Conservation (phyloP, 176 grass and related monocot species). For the Saccharum spontaneum region DNA sequence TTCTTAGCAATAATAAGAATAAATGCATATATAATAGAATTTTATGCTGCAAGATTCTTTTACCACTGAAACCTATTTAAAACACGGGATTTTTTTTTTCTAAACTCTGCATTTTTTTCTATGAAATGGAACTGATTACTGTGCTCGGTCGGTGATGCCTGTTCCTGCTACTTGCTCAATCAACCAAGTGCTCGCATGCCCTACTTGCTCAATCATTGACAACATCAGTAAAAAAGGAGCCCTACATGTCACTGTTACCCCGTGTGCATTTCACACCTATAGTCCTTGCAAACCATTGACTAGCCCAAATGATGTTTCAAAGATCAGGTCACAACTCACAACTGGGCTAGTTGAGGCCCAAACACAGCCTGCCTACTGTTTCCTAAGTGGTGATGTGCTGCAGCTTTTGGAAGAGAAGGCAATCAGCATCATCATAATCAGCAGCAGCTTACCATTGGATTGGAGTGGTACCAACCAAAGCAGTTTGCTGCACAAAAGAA, state of each 20-base stretch:
- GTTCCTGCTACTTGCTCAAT: no score
- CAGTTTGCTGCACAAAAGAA: no score
- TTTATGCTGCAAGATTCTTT: neutral
- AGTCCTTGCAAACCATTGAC: neutral
- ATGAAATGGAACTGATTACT: no score
- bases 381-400: neutral
- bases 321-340: neutral
- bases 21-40: neutral
- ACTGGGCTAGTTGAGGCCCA: neutral
- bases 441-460: no score
- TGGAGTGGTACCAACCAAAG: no score
- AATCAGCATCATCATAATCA: no score
- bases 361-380: neutral
- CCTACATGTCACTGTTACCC: neutral
- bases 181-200: no score
- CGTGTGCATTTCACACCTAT: neutral
- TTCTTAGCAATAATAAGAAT: neutral
- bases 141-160: no score
- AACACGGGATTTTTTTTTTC: no score
- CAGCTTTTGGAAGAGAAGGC: no score
- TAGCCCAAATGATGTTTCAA: neutral
- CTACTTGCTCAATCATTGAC: neutral
- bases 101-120: no score
- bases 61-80: neutral
- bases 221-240: neutral